Conservation (phyloP, 495 filamentous ascomycete genomes). For the Penicillium lividum region DNA sequence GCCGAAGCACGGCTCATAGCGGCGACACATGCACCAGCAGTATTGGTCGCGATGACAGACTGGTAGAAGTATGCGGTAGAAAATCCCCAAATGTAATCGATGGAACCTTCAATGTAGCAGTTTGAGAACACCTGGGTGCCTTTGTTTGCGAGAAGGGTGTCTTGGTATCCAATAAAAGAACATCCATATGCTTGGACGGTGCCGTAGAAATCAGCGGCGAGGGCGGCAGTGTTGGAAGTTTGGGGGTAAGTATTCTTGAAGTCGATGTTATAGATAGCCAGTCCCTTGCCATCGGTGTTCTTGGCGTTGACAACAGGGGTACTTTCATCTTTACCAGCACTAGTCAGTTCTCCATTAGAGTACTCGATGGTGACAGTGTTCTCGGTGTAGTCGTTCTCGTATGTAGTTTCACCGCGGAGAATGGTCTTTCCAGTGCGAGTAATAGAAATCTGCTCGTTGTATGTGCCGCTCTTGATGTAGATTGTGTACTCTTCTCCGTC, state of each 20-base stretch:
- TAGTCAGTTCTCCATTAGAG: slow-evolving; percentile 14
- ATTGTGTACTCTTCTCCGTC: slow-evolving; percentile 14
- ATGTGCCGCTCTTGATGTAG: slow-evolving; percentile 16
- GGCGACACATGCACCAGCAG: slow-evolving; percentile 56
- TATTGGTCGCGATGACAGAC: slow-evolving; percentile 43
- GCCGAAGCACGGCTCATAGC: slow-evolving; percentile 53
- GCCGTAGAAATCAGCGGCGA: slow-evolving; percentile 17
- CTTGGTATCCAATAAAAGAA: slow-evolving; percentile 52
- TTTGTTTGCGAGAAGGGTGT: slow-evolving; percentile 56
- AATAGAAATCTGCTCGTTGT: slow-evolving; percentile 18
- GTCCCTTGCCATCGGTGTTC: slow-evolving; percentile 11
- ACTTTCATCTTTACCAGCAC: slow-evolving; percentile 12
- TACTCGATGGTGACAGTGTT: slow-evolving; percentile 11
- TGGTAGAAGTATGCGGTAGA: slow-evolving; percentile 56
- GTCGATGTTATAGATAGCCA: slow-evolving; percentile 19
- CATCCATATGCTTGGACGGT: slow-evolving; percentile 21
- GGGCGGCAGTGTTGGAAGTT: slow-evolving; percentile 11
- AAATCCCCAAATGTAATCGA: slow-evolving; percentile 68
- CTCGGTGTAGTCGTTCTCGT: slow-evolving; percentile 19
- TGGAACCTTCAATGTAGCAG: slow-evolving; percentile 43
- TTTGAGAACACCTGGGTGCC: slow-evolving; percentile 55
- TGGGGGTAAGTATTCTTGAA: slow-evolving; percentile 19
- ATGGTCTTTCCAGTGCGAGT: slow-evolving; percentile 19
- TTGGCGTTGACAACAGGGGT: slow-evolving; percentile 14
- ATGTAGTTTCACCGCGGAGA: slow-evolving; percentile 16